phyloP scores from a whole-genome alignment of 352 stramenopile genomes.

The Globisporangium perplexum region DNA sequence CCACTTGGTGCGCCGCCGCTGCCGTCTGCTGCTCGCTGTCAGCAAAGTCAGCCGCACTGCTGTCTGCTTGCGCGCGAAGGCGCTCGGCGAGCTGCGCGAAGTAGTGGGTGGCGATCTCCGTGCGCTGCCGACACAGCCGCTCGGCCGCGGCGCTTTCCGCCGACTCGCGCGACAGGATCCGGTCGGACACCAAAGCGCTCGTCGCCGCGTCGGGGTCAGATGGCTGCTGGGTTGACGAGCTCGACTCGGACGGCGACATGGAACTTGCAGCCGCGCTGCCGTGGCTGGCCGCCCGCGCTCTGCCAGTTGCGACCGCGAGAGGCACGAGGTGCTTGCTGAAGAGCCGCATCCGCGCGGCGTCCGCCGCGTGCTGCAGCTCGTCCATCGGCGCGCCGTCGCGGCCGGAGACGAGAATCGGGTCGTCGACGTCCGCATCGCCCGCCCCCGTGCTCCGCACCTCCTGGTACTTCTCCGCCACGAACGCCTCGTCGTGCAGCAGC shows the following conservation, averaged over 20 bases:
- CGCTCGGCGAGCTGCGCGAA: constrained; percentile 22
- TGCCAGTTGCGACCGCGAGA: not conserved
- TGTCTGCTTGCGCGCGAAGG: not conserved
- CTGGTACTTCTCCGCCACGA: constrained; percentile 62
- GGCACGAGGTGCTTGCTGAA: constrained; percentile 22
- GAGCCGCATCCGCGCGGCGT: constrained; percentile 50
- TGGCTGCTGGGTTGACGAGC: not conserved
- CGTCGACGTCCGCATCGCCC: not conserved
- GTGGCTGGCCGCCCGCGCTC: not conserved
- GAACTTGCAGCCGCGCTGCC: not conserved
- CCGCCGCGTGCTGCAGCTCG: constrained; percentile 53
- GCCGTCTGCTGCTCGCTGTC: not conserved
- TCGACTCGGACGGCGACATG: not conserved
- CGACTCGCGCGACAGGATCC: constrained; percentile 33
- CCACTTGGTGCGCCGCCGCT: not conserved
- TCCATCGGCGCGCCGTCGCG: constrained; percentile 45
- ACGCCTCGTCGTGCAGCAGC: constrained; percentile 62
- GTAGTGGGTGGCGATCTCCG: constrained; percentile 37
- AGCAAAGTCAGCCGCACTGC: too few species aligned
- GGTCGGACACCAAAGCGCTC: constrained; percentile 27
- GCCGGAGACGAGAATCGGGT: constrained; percentile 23
- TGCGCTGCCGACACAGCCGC: constrained; percentile 24
- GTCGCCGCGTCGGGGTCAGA: constrained; percentile 18
- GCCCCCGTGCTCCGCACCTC: constrained; percentile 25
- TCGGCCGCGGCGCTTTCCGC: constrained; percentile 27